Percentiles rank a stretch among this genome's conserved stretches.
These are phyloP conservation scores for Cenchrus fungigraminus DNA, from an alignment of 176 grass and related monocot species.

Conservation along the genomic window DNA sequence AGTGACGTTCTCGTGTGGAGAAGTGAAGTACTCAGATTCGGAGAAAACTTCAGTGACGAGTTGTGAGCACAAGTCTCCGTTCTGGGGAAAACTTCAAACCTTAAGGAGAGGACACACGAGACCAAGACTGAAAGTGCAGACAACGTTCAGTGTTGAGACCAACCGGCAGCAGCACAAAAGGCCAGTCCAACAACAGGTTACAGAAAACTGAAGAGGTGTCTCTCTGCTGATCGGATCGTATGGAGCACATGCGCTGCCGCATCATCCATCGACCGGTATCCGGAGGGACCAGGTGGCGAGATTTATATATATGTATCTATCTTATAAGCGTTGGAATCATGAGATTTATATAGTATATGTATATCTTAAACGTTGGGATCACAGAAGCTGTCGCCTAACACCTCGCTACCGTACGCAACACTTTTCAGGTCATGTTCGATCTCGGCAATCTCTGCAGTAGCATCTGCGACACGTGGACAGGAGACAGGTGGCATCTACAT, in stretches of 20 bases:
- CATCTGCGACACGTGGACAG: not conserved
- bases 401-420: not conserved
- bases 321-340: not conserved
- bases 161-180: not conserved
- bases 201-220: not conserved
- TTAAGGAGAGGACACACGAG: too few species aligned
- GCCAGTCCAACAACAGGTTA: not conserved
- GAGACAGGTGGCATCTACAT: not conserved
- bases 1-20: not conserved
- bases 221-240: not conserved
- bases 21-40: not conserved
- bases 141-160: slow-evolving; percentile 22
- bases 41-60: not conserved
- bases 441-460: not conserved
- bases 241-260: slow-evolving; percentile 23
- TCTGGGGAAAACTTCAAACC: too few species aligned
- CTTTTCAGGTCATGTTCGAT: slow-evolving; percentile 23
- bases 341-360: too few species aligned
- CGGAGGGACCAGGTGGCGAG: not conserved
- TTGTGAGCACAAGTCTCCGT: too few species aligned
- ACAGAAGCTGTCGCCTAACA: slow-evolving; percentile 4
- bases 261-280: not conserved
- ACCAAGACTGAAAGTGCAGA: not conserved
- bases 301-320: not conserved
- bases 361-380: not conserved